Conservation (phyloP, 805 yeast species). For the Kuraishia cidri region DNA sequence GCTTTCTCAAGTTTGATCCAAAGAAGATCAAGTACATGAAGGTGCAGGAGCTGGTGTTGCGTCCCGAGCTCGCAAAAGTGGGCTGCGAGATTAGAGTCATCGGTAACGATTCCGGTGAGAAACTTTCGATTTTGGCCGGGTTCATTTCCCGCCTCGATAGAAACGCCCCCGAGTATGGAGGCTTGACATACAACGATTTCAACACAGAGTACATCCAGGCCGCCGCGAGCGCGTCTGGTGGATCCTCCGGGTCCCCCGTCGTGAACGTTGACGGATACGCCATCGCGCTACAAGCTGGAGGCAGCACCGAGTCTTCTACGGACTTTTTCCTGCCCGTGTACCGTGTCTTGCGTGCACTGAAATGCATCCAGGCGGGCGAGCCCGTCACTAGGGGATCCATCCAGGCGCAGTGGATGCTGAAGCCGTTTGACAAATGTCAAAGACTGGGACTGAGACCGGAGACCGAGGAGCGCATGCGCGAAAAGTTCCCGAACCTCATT, state of each 20-base stretch:
- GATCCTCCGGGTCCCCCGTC: constrained; percentile 95
- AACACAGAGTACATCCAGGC: constrained; percentile 93
- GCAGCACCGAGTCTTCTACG: constrained; percentile 83
- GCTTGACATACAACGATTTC: constrained; percentile 81
- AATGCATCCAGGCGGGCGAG: constrained; percentile 49
- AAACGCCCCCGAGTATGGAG: constrained; percentile 92
- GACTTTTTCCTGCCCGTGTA: constrained; percentile 86
- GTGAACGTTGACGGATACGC: constrained; percentile 82
- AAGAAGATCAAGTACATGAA: constrained; percentile 61
- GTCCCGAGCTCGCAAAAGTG: constrained; percentile 81
- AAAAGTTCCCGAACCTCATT: constrained; percentile 59
- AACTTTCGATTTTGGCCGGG: constrained; percentile 80
- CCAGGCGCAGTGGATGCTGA: constrained; percentile 81
- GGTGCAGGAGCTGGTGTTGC: constrained; percentile 53
- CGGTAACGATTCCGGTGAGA: constrained; percentile 96
- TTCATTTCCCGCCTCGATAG: constrained; percentile 80
- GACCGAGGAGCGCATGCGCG: constrained; percentile 63
- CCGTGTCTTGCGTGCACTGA: constrained; percentile 74
- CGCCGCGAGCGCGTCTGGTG: constrained; percentile 94
- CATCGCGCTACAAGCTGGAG: constrained; percentile 92
- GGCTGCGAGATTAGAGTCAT: constrained; percentile 92
- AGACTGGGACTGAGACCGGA: constrained; percentile 75
- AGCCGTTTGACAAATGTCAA: constrained; percentile 86
- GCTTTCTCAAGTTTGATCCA: constrained; percentile 77
- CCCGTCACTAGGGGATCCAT: constrained; percentile 85